Base-by-base conservation (phyloP, 2,329 filamentous ascomycete species). In the Fusarium armeniacum region DNA sequence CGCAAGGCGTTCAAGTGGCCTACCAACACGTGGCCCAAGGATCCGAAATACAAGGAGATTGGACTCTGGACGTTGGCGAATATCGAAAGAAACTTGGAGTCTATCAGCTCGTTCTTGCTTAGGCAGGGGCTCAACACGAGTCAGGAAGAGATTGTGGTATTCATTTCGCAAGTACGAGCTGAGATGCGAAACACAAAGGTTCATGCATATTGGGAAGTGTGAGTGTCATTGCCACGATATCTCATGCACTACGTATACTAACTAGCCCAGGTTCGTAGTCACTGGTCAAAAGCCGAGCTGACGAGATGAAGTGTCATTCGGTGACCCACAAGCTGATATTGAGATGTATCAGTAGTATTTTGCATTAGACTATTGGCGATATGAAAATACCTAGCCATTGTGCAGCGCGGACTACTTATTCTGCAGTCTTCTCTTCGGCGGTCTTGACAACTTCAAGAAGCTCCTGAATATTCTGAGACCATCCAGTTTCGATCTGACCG, bases 151-250 rank as follows among this genome's bases (percentile, higher is more conserved):
- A 58, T 69, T 9, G 2, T 58, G 5, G 38, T 58, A 0, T 62
- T 69, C 15, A 45, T 69, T n/a, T 18, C 63, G 0, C 32, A 63
- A 7, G 63, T 68, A 1, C 49, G 53, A 20, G 65, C 54, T 3
- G 63, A 68, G 28, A 68, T 68, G 63, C 33, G 65, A 6, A 45
- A 68, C 13, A 18, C 22, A 1, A 59, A 43, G 13, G 53, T 67
- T 0, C 55, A 65, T 47, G 55, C 54, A 2, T 69, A 61, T 28
- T 65, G 65, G 65, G 60, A 69, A 12, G 55, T 69, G 66, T 69
- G 20, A 65, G 66, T 65, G 2, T 4, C n/a, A n/a, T n/a, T n/a
- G n/a, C n/a, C n/a, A n/a, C n/a, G n/a, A n/a, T n/a, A n/a, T n/a
- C n/a, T n/a, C n/a, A n/a, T n/a, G n/a, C n/a, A n/a, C n/a, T n/a